These are phyloP conservation scores for Aspergillus phoenicis DNA, from an alignment of 2,329 filamentous ascomycete genomes.

Conservation along the genomic window DNA sequence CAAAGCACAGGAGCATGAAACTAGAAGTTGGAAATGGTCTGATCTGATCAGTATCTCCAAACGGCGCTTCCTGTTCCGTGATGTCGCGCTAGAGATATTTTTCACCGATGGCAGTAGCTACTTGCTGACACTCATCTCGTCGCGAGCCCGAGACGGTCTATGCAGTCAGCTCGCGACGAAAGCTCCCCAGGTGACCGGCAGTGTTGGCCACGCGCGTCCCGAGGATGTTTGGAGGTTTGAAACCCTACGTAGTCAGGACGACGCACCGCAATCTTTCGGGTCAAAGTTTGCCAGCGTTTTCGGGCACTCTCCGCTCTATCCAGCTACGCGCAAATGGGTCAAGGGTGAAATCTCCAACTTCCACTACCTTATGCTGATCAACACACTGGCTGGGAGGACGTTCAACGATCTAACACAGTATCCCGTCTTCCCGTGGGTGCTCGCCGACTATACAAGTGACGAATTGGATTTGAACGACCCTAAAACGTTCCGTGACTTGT, in stretches of 20 bases:
- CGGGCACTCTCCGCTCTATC: slow-evolving; percentile 77
- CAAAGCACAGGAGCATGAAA: slow-evolving; percentile 71
- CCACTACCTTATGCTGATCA: slow-evolving; percentile 97
- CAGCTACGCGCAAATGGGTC: slow-evolving; percentile 86
- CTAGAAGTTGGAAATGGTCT: slow-evolving; percentile 88
- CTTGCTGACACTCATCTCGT: slow-evolving; percentile 79
- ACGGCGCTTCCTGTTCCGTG: slow-evolving; percentile 88
- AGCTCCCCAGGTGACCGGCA: slow-evolving; percentile 76
- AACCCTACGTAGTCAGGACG: slow-evolving; percentile 70
- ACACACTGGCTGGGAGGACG: slow-evolving; percentile 93
- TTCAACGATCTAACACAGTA: slow-evolving; percentile 99
- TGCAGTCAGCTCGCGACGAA: slow-evolving; percentile 74
- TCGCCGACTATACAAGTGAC: slow-evolving; percentile 93
- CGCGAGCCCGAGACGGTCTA: slow-evolving; percentile 74
- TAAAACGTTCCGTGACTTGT: slow-evolving; percentile 82
- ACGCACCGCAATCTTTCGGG: slow-evolving; percentile 69
- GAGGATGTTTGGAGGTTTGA: slow-evolving; percentile 94
- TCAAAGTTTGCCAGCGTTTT: slow-evolving; percentile 93
- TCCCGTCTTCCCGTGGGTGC: slow-evolving; percentile 94
- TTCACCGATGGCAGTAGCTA: slow-evolving; percentile 97
- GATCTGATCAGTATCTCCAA: slow-evolving; percentile 96
- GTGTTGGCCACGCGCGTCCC: slow-evolving; percentile 69
- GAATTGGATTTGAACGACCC: slow-evolving; percentile 86
- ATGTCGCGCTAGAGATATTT: slow-evolving; percentile 96
- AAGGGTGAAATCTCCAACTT: slow-evolving; percentile 97